phyloP scores from a whole-genome alignment of 805 yeast species.

The Starmerella scarabaei region DNA sequence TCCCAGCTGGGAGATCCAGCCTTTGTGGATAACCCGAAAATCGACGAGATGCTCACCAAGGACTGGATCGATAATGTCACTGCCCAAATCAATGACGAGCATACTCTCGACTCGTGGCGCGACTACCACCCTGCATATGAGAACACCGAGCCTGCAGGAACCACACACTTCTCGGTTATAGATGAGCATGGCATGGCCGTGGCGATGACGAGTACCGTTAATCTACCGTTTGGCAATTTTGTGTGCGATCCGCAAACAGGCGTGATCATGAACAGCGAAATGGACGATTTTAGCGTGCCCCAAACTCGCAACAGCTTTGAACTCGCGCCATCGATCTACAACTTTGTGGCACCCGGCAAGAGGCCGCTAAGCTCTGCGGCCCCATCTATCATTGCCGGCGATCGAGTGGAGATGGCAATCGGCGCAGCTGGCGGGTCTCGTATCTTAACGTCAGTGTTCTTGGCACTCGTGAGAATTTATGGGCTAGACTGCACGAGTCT shows the following conservation, averaged over 20 bases:
- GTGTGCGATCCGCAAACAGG: slow-evolving; percentile 78
- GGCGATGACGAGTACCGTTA: slow-evolving; percentile 77
- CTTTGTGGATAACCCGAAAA: slow-evolving; percentile 26
- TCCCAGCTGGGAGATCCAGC: slow-evolving; percentile 68
- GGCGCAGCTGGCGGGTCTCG: slow-evolving; percentile 95
- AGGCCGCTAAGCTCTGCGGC: slow-evolving; percentile 77
- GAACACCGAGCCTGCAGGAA: slow-evolving; percentile 72
- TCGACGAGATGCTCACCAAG: slow-evolving; percentile 34
- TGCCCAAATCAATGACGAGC: slow-evolving; percentile 39
- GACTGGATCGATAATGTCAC: slow-evolving; percentile 48
- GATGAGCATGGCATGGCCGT: slow-evolving; percentile 70
- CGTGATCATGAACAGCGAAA: slow-evolving; percentile 69
- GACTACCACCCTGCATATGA: slow-evolving; percentile 72
- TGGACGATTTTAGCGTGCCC: slow-evolving; percentile 88
- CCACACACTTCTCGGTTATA: slow-evolving; percentile 72
- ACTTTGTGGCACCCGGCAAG: slow-evolving; percentile 59
- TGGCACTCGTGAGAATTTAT: slow-evolving; percentile 58
- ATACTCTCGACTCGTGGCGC: slow-evolving; percentile 49
- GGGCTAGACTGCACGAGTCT: slow-evolving; percentile 46
- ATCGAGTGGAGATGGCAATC: slow-evolving; percentile 45
- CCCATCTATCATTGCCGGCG: slow-evolving; percentile 48
- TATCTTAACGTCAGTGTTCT: slow-evolving; percentile 70
- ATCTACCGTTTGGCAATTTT: slow-evolving; percentile 67
- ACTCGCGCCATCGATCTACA: slow-evolving; percentile 66
- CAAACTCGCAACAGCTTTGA: slow-evolving; percentile 60